These are phyloP conservation scores for Lactuca sativa DNA, from an alignment of 129 eudicot genomes.

Conservation along the genomic window DNA sequence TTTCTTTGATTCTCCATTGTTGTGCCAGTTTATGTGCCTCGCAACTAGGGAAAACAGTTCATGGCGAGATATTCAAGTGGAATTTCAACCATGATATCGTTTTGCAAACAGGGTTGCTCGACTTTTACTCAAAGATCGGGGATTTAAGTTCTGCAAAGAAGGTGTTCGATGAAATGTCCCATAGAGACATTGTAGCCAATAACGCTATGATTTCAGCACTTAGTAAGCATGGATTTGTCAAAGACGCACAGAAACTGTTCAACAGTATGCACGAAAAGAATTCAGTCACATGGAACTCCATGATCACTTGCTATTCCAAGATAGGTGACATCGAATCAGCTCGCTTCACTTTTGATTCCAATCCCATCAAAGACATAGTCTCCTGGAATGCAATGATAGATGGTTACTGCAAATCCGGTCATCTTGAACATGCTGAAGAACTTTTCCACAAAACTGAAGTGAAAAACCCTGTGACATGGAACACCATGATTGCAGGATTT, in stretches of 20 bases:
- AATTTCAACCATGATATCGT: conserved; percentile 38
- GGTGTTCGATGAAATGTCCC: conserved; percentile 45
- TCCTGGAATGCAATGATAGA: conserved; percentile 59
- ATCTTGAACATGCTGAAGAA: conserved; percentile 40
- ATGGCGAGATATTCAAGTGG: conserved; percentile 40
- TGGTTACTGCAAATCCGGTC: conserved; percentile 43
- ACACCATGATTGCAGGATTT: conserved; percentile 51
- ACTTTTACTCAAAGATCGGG: conserved; percentile 53
- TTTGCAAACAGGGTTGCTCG: conserved; percentile 56
- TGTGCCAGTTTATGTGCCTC: conserved; percentile 30
- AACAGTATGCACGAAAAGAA: conserved; percentile 45
- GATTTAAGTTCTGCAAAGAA: conserved; percentile 40
- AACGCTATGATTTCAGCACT: conserved; percentile 62
- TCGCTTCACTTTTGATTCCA: conserved; percentile 42
- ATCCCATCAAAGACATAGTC: conserved; percentile 52
- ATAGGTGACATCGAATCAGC: conserved; percentile 43
- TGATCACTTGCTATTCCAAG: conserved; percentile 56
- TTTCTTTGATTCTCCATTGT: conserved; percentile 40
- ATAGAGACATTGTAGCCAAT: conserved; percentile 46
- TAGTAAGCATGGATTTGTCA: conserved; percentile 41
- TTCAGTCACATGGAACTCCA: conserved; percentile 50
- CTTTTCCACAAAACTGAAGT: conserved; percentile 26
- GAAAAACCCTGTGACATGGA: conserved; percentile 52
- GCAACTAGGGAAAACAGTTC: conserved; percentile 40
- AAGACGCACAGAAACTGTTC: conserved; percentile 43